Conservation (phyloP, 208 protist species). For the Leishmania guyanensis region DNA sequence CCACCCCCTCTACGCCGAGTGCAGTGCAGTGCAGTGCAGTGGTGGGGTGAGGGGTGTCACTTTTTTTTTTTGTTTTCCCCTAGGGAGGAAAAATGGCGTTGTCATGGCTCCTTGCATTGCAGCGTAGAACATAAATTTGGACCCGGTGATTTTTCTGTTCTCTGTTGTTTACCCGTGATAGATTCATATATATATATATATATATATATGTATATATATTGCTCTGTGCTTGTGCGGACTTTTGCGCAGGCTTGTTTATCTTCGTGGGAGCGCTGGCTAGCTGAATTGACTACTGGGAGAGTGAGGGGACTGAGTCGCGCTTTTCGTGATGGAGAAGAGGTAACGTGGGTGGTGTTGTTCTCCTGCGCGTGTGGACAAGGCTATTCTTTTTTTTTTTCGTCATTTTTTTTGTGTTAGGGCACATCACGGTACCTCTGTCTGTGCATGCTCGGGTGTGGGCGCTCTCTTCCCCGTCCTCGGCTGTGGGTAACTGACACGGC, state of each 20-base stretch:
- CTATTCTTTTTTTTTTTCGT: background rate
- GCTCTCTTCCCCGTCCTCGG: background rate
- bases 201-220: background rate
- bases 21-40: too few relatives aligned
- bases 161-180: background rate
- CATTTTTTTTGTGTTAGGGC: too few relatives aligned
- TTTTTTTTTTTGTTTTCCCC: conserved; percentile 16
- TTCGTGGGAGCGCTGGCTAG: background rate
- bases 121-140: background rate
- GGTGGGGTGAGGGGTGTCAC: background rate
- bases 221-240: background rate
- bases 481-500: background rate
- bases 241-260: background rate
- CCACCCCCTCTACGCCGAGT: too few relatives aligned
- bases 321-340: background rate
- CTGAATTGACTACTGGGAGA: background rate
- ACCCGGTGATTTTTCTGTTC: background rate
- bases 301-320: background rate
- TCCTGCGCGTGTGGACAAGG: background rate
- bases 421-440: background rate
- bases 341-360: background rate
- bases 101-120: background rate
- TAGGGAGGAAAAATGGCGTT: background rate
- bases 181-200: background rate
- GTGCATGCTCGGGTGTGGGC: background rate